Conservation (phyloP, 139 green algal species). For the Yamagishiella unicocca region DNA sequence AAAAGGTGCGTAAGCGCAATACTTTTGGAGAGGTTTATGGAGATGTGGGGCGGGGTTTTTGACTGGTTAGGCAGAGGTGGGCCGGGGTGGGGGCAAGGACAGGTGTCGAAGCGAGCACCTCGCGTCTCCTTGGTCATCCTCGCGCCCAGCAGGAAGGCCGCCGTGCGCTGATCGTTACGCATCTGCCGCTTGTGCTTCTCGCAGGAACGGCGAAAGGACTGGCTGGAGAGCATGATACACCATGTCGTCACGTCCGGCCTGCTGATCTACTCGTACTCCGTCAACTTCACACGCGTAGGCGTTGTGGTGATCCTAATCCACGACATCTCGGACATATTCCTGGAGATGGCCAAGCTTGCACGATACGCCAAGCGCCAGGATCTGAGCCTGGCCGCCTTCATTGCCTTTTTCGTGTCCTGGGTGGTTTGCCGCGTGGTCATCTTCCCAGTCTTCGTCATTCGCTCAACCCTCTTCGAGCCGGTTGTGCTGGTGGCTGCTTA, state of each 20-base stretch:
- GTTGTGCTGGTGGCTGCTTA: slow-evolving; percentile 53
- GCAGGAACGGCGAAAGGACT: slow-evolving; percentile 87
- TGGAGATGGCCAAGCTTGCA: slow-evolving; percentile 89
- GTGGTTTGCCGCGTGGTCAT: slow-evolving; percentile 73
- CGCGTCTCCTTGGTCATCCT: no score
- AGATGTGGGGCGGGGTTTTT: no score
- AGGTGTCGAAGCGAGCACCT: no score
- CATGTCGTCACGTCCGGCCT: slow-evolving; percentile 82
- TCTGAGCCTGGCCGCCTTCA: slow-evolving; percentile 55
- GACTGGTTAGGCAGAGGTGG: no score
- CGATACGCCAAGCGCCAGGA: slow-evolving; percentile 68
- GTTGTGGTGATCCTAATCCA: slow-evolving; percentile 88
- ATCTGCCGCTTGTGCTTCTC: neutral
- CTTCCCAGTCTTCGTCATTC: slow-evolving; percentile 77
- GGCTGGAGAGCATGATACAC: slow-evolving; percentile 83
- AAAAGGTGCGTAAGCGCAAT: no score
- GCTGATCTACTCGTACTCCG: slow-evolving; percentile 62
- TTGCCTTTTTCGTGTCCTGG: slow-evolving; percentile 81
- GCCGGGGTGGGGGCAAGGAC: no score
- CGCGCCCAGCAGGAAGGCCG: no score
- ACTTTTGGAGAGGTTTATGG: no score
- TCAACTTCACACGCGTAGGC: slow-evolving; percentile 84
- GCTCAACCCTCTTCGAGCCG: slow-evolving; percentile 52
- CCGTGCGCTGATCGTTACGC: no score
- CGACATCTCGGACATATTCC: slow-evolving; percentile 90